Conservation (phyloP, 2,329 filamentous ascomycete genomes). For the Diaporthe amygdali region DNA sequence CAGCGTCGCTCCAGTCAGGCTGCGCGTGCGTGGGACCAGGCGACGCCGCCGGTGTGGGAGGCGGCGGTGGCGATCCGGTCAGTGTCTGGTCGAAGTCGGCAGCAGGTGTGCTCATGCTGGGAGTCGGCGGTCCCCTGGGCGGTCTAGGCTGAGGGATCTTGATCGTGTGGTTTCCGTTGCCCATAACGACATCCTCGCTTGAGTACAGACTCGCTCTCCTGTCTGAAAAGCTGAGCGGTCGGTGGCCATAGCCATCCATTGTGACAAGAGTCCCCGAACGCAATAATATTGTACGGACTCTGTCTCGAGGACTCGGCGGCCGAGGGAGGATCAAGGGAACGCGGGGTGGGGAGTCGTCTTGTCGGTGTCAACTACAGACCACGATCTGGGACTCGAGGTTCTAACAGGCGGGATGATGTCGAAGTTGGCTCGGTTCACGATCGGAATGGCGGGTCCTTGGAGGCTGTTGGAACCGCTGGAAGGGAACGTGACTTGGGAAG, state of each 20-base stretch:
- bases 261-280: constrained; percentile 8
- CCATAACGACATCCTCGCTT: constrained; percentile 61
- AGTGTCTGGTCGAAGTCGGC: constrained; percentile 67
- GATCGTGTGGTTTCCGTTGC: constrained; percentile 50
- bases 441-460: neutral
- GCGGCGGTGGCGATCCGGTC: constrained; percentile 66
- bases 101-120: constrained; percentile 69
- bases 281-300: constrained; percentile 13
- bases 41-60: constrained; percentile 69
- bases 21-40: constrained; percentile 66
- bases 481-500: neutral
- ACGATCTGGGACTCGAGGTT: neutral
- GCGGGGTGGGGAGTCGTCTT: neutral
- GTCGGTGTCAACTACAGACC: neutral
- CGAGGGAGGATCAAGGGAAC: neutral
- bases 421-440: neutral
- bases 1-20: constrained; percentile 77
- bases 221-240: constrained; percentile 65
- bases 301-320: constrained; percentile 5
- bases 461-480: neutral
- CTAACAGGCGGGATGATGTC: neutral
- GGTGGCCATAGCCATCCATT: constrained; percentile 49
- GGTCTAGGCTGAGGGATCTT: constrained; percentile 57
- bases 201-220: constrained; percentile 62
- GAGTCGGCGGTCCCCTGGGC: constrained; percentile 66